phyloP scores from a whole-genome alignment of 345 rosid genomes.

The Dimocarpus longan region DNA sequence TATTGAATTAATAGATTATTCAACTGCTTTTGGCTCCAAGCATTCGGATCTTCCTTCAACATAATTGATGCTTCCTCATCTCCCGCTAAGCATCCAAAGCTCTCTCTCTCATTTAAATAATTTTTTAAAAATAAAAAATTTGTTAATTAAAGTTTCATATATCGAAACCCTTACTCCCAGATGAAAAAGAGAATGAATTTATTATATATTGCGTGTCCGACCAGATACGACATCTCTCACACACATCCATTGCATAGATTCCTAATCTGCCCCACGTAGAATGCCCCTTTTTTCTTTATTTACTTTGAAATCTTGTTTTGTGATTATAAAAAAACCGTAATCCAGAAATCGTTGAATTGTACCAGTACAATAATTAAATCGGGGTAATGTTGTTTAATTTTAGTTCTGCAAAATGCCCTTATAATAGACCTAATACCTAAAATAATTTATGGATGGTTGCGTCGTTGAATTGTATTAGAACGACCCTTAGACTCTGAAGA shows the following conservation, averaged over 20 bases:
- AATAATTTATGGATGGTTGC: not conserved
- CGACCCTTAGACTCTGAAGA: not conserved
- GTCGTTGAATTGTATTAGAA: not conserved
- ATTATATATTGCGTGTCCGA: constrained; percentile 24
- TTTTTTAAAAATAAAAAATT: not conserved
- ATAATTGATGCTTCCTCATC: constrained; percentile 43
- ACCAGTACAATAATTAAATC: not conserved
- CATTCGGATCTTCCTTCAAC: constrained; percentile 42
- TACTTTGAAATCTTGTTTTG: not conserved
- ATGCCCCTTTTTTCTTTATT: constrained; percentile 18
- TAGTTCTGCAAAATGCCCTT: not conserved
- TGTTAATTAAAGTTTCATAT: not conserved
- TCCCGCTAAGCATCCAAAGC: constrained; percentile 49
- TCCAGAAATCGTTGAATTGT: too few species aligned
- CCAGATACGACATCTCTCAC: constrained; percentile 32
- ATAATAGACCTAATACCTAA: too few species aligned
- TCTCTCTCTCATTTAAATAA: not conserved
- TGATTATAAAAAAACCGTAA: not conserved
- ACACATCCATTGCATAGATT: constrained; percentile 30
- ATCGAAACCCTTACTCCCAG: constrained; percentile 25
- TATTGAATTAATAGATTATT: constrained; percentile 28
- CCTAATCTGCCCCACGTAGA: constrained; percentile 25
- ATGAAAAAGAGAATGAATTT: constrained; percentile 13
- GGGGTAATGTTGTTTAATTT: not conserved
- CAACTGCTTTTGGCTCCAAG: constrained; percentile 55